Evolutionary conservation across 1,139 yeast species (phyloP), one percentile per base, ranked within the genome.

Genomic region (Saccharomyces hybrid): DNA sequence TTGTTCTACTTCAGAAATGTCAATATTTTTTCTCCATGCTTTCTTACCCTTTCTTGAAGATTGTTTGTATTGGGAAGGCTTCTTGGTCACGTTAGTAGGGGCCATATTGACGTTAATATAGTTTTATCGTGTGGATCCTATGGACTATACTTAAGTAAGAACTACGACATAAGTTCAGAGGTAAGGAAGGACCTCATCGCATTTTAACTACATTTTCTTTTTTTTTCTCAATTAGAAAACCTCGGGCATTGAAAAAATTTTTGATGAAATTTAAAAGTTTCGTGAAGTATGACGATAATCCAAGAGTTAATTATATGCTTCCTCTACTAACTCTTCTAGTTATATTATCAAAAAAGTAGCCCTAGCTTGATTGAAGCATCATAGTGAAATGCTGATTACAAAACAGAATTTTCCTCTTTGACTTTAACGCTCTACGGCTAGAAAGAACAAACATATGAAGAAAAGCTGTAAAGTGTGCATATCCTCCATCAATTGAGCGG

Each of bases 11-110:
- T 89, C 96, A 27, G 82, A 83, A 29, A 93, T 75, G 67, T 93
- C 96, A 56, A 93, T 88, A 70, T 93, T 88, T 72, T 93, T 93
- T 71, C 97, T 84, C 99, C 99, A 93, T 5, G 98, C 87, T 68
- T 80, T 84, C 77, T 88, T 91, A 53, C 96, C 96, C 75, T 93
- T 93, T 65, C 98, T 80, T 5, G 96, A 88, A 6, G 85, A 70
- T 71, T 89, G 96, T 47, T 66, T 73, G 57, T 73, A 73, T 56
- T 76, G 79, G n/a, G 75, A 64, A 20, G 82, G 82, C 65, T 77
- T 64, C 42, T 56, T 57, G 11, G 47, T 48, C 6, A 53, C 49
- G 27, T 53, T 53, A 6, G 48, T 46, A 27, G 59, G 57, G 28
- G 66, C 64, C 68, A 65, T 66, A 29, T 46, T 9, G 14, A 9